Evolutionary conservation across 495 filamentous ascomycete species (phyloP).

Genomic region (Astrocystis sublimbata): DNA sequence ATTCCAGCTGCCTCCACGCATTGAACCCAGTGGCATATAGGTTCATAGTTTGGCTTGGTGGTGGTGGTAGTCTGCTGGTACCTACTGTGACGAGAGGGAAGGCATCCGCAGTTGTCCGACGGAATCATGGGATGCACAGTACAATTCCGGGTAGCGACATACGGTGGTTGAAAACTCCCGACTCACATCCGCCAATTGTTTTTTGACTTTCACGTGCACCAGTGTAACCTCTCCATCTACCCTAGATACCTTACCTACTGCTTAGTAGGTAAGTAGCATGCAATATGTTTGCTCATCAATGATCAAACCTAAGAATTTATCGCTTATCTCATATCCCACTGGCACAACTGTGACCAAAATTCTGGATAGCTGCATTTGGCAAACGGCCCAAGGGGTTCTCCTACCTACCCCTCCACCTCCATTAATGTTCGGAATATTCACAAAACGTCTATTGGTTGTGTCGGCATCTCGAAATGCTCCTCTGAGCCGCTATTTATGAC

Average conservation of each 20-base stretch:
- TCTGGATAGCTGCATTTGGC: neutral
- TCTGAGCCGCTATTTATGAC: neutral
- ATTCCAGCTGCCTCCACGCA: constrained; percentile 50
- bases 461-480: neutral
- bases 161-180: neutral
- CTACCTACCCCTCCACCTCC: neutral
- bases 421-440: too few relatives aligned
- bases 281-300: too few relatives aligned
- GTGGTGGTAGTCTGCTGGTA: neutral
- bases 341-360: neutral
- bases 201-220: neutral
- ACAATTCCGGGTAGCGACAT: neutral
- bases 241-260: neutral
- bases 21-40: constrained; percentile 55
- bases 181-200: neutral
- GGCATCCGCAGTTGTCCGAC: neutral
- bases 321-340: neutral
- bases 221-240: neutral
- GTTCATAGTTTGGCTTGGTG: constrained; percentile 34
- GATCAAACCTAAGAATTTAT: neutral
- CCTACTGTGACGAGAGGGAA: neutral
- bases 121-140: neutral
- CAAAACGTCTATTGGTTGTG: neutral
- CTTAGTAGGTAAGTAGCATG: too few relatives aligned
- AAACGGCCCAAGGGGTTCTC: neutral